A percentile compares a stretch with the other conserved stretches of the same genome.
phyloP scores from a whole-genome alignment of 192 early-diverging fungal genomes.

The Spinellus fusiger region DNA sequence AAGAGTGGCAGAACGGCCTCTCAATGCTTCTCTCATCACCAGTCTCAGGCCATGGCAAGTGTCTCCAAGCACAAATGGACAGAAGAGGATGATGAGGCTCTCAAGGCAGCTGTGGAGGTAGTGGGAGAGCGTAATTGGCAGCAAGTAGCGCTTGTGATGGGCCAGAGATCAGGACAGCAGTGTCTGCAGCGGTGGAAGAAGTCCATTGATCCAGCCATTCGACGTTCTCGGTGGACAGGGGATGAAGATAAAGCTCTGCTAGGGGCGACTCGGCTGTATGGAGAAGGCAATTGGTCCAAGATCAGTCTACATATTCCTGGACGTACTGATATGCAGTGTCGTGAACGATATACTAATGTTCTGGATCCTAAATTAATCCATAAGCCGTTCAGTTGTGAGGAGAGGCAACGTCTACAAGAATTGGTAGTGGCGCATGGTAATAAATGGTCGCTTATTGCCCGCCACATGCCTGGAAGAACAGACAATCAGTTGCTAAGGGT shows the following conservation, averaged over 20 bases:
- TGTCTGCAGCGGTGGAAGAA: slow-evolving; percentile 71
- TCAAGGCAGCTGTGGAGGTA: slow-evolving; percentile 56
- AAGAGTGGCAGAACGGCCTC: slow-evolving; percentile 62
- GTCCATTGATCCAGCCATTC: slow-evolving; percentile 59
- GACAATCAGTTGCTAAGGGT: slow-evolving; percentile 33
- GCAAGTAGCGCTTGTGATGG: slow-evolving; percentile 57
- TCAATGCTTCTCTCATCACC: slow-evolving; percentile 69
- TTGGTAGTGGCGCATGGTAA: slow-evolving; percentile 46
- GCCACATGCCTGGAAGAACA: slow-evolving; percentile 33
- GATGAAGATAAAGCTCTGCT: slow-evolving; percentile 65
- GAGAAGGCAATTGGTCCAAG: slow-evolving; percentile 63
- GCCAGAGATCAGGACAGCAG: slow-evolving; percentile 63
- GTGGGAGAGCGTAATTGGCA: slow-evolving; percentile 73
- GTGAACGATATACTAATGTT: slow-evolving; percentile 72
- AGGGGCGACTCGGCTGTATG: slow-evolving; percentile 59
- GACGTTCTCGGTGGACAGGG: slow-evolving; percentile 56
- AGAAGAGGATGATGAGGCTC: slow-evolving; percentile 56
- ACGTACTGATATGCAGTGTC: slow-evolving; percentile 72
- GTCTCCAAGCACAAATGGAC: slow-evolving; percentile 54
- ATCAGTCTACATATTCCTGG: slow-evolving; percentile 64
- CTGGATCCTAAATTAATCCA: slow-evolving; percentile 48
- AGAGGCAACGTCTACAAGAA: slow-evolving; percentile 26
- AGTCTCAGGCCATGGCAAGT: slow-evolving; percentile 40
- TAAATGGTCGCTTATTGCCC: slow-evolving; percentile 34
- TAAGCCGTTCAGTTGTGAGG: not conserved